Percentiles rank a stretch among this genome's conserved stretches.
Conservation (phyloP, 768 basidiomycete species). For the Boletus fagicola region DNA sequence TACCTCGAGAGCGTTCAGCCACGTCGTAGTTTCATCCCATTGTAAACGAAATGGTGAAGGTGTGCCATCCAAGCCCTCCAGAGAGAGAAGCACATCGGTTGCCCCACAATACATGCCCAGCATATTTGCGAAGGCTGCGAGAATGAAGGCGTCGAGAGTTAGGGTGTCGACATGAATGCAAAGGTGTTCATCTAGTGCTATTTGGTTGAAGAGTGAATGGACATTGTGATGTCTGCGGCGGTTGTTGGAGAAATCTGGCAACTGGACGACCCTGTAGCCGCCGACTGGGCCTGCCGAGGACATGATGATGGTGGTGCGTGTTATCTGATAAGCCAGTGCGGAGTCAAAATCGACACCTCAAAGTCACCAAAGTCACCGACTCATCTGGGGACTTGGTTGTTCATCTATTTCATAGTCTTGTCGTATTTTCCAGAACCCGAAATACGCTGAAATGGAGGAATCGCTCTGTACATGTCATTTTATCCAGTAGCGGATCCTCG, state of each 20-base stretch:
- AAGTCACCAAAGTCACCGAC: background rate
- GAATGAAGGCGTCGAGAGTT: constrained; percentile 11
- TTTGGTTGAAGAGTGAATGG: background rate
- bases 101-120: constrained; percentile 25
- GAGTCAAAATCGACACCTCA: background rate
- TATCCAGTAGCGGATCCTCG: background rate
- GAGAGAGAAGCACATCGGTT: constrained; percentile 22
- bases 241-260: constrained; percentile 23
- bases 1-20: constrained; percentile 12
- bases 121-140: constrained; percentile 22
- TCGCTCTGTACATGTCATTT: background rate
- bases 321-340: constrained; percentile 11
- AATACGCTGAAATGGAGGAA: background rate
- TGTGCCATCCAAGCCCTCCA: constrained; percentile 3
- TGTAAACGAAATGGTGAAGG: constrained; percentile 12
- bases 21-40: constrained; percentile 21
- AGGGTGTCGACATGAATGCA: background rate
- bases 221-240: constrained; percentile 9
- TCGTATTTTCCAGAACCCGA: background rate
- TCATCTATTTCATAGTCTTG: background rate
- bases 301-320: background rate
- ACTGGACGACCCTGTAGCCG: constrained; percentile 3
- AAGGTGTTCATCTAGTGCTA: constrained; percentile 4
- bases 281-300: background rate
- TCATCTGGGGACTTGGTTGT: background rate